Base-by-base conservation (phyloP, 2,329 filamentous ascomycete genomes). In the Claviceps sp. region DNA sequence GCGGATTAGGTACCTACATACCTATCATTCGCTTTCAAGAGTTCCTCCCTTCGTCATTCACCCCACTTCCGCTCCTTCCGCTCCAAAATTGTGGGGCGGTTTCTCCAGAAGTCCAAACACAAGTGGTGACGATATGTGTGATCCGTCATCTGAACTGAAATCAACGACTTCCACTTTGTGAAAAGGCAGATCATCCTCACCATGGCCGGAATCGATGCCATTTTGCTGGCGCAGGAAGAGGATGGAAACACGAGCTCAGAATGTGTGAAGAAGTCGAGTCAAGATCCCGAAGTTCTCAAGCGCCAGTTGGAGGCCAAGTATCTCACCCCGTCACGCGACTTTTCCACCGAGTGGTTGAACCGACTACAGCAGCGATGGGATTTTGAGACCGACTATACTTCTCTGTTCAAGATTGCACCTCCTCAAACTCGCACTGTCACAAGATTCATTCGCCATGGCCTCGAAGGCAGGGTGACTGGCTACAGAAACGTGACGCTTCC, bases 401-500 rank as follows among this genome's bases (percentile, higher is more conserved):
- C 89, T 52, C 77, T 97, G 17, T 95, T 95, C 68, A 81, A 84
- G 56, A 77, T 97, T 51, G 89, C 89, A 1, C 87, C 89, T 3
- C 94, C 91, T 0, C 93, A 97, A 69, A 91, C 89, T 16, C 82
- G 93, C 53, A 97, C 90, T n/a, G 84, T 96, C 59, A 95, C 89
- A 30, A 83, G 93, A 34, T 98, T 98, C 66, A 85, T 83, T 45
- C 80, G 93, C 52, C 89, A 95, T 68, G 93, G 93, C 5, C 76
- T 97, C 14, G 89, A 97, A 68, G 93, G 93, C 22, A 80, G 85
- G 50, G 91, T 98, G 24, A 95, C 88, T 8, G 90, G 90, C 49
- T 97, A 98, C 68, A 86, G 84, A 63, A 93, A 96, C 65, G 87
- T 97, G 49, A 96, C 93, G 1, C 82, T 97, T 8, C 89, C 91